A percentile compares a stretch with the other conserved stretches of the same genome.
Evolutionary conservation across 2,329 filamentous ascomycete genomes (phyloP).

Genomic region (Pestalotiopsis sp.): DNA sequence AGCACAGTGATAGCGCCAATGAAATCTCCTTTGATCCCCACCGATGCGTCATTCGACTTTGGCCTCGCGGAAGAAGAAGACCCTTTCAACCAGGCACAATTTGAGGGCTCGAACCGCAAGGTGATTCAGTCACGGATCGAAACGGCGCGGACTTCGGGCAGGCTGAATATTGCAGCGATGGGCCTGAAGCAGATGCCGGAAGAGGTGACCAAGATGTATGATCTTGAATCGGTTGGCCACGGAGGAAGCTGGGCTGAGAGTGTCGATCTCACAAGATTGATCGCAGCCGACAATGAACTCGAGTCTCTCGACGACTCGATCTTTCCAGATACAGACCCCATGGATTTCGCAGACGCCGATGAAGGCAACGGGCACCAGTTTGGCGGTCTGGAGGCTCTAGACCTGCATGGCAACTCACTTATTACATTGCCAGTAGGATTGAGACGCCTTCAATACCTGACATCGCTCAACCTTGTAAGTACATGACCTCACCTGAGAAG

Average conservation of each 20-base stretch:
- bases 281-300: conserved; percentile 89
- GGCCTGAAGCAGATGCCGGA: conserved; percentile 76
- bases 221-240: conserved; percentile 65
- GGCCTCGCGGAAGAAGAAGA: conserved; percentile 63
- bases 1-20: conserved; percentile 18
- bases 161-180: conserved; percentile 87
- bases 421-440: conserved; percentile 74
- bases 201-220: conserved; percentile 90
- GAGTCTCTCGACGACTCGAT: conserved; percentile 71
- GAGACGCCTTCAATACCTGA: conserved; percentile 72
- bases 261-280: conserved; percentile 81
- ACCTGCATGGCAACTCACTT: conserved; percentile 85
- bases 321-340: conserved; percentile 73
- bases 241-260: conserved; percentile 82
- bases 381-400: conserved; percentile 76
- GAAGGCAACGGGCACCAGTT: conserved; percentile 75
- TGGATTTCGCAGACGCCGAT: conserved; percentile 64
- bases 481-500: not conserved
- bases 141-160: conserved; percentile 74
- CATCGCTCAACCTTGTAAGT: conserved; percentile 78
- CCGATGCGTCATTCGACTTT: conserved; percentile 59
- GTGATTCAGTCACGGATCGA: conserved; percentile 74
- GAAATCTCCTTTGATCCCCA: conserved; percentile 44
- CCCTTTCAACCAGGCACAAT: conserved; percentile 70
- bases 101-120: conserved; percentile 62